A percentile compares a stretch with the other conserved stretches of the same genome.
Evolutionary conservation across 257 asterid species (phyloP).

Genomic region (Phtheirospermum japonicum): DNA sequence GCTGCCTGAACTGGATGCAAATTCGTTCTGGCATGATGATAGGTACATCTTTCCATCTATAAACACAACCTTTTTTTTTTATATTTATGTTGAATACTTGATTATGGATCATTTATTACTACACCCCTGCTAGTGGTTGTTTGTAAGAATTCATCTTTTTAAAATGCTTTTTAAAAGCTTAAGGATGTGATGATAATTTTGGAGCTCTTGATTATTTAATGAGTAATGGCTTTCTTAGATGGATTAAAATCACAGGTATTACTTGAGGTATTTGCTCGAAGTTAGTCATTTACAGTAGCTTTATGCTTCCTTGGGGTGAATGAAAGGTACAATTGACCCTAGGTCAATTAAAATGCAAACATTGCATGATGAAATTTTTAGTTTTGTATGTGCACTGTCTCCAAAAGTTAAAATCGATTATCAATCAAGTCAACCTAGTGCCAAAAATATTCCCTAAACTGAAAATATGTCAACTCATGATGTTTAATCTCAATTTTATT

Average conservation of each 20-base stretch:
- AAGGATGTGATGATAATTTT: neutral
- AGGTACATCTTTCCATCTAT: slow-evolving; percentile 46
- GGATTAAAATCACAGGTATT: slow-evolving; percentile 19
- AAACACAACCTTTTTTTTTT: neutral
- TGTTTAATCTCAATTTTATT: slow-evolving; percentile 12
- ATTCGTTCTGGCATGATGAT: slow-evolving; percentile 98
- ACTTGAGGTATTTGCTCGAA: too few species aligned
- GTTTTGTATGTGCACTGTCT: slow-evolving; percentile 17
- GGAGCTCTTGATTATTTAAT: slow-evolving; percentile 7
- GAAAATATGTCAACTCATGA: neutral
- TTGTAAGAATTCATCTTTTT: neutral
- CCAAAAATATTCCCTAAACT: slow-evolving; percentile 9
- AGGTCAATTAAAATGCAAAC: slow-evolving; percentile 4
- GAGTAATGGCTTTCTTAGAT: neutral
- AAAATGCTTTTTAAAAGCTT: neutral
- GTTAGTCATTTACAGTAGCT: slow-evolving; percentile 5
- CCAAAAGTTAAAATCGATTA: slow-evolving; percentile 12
- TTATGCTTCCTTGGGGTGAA: slow-evolving; percentile 22
- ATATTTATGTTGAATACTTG: slow-evolving; percentile 3
- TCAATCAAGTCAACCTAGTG: slow-evolving; percentile 20
- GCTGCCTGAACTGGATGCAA: slow-evolving; percentile 95
- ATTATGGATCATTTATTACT: neutral
- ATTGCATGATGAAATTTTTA: neutral
- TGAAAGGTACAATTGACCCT: too few species aligned
- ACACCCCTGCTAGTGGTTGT: slow-evolving; percentile 3